phyloP scores from a whole-genome alignment of 2,329 filamentous ascomycete species.

The Rhynchosporium graminicola region DNA sequence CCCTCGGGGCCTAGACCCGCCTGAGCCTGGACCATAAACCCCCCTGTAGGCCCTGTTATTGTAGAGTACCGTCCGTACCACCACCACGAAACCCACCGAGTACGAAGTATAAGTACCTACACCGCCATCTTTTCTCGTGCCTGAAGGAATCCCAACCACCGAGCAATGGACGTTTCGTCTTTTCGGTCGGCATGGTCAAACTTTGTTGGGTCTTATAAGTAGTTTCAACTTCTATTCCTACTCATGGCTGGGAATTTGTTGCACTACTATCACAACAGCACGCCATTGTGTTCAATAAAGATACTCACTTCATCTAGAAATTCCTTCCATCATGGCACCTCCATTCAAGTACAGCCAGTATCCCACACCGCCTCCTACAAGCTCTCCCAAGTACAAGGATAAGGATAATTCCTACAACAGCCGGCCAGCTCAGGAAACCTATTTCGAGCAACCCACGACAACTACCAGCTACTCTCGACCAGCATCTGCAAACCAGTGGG shows the following conservation, averaged over 20 bases:
- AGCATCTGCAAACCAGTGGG: slow-evolving; percentile 16
- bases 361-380: slow-evolving; percentile 26
- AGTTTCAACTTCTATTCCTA: too few relatives aligned
- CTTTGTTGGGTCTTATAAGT: neutral
- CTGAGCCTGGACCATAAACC: too few relatives aligned
- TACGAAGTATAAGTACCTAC: neutral
- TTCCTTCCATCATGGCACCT: neutral
- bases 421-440: slow-evolving; percentile 9
- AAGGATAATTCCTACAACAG: neutral
- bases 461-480: slow-evolving; percentile 1
- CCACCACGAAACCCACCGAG: too few relatives aligned
- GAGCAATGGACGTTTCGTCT: neutral
- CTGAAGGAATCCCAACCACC: neutral
- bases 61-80: too few relatives aligned
- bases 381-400: slow-evolving; percentile 23
- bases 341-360: slow-evolving; percentile 16
- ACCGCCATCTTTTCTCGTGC: slow-evolving; percentile 5
- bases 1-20: too few relatives aligned
- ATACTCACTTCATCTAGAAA: neutral
- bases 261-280: neutral
- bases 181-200: neutral
- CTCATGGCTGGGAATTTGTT: too few relatives aligned
- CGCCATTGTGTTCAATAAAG: slow-evolving; percentile 2
- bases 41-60: too few relatives aligned
- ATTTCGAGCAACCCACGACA: slow-evolving; percentile 7